phyloP scores from a whole-genome alignment of 768 basidiomycete genomes.

The Rhizopogon salebrosus region DNA sequence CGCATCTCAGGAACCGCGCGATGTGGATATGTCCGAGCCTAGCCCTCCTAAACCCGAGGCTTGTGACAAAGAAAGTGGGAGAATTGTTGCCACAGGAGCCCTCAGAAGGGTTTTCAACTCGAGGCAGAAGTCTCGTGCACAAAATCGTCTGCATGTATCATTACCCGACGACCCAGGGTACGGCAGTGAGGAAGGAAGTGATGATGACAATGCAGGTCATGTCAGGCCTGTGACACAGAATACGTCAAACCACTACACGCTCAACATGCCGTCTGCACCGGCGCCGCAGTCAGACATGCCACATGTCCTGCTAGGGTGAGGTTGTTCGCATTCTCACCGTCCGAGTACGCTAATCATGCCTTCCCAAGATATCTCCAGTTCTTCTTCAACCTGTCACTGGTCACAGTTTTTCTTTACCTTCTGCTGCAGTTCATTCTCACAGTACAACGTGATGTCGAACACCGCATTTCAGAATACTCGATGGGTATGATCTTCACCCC shows the following conservation, averaged over 20 bases:
- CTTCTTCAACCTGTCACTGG: slow-evolving; percentile 85
- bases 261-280: slow-evolving; percentile 67
- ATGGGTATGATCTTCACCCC: slow-evolving; percentile 53
- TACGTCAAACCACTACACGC: slow-evolving; percentile 76
- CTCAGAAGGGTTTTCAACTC: slow-evolving; percentile 61
- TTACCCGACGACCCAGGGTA: slow-evolving; percentile 28
- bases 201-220: slow-evolving; percentile 42
- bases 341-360: slow-evolving; percentile 7
- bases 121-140: slow-evolving; percentile 44
- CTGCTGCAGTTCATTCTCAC: slow-evolving; percentile 83
- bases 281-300: slow-evolving; percentile 61
- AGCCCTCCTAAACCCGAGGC: slow-evolving; percentile 54
- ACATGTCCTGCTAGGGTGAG: slow-evolving; percentile 82
- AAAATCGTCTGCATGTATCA: slow-evolving; percentile 15
- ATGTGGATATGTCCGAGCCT: slow-evolving; percentile 72
- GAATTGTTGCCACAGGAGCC: slow-evolving; percentile 59
- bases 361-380: slow-evolving; percentile 81
- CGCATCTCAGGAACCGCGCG: slow-evolving; percentile 43
- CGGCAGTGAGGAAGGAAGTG: slow-evolving; percentile 42
- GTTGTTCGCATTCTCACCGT: slow-evolving; percentile 8
- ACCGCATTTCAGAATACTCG: slow-evolving; percentile 82
- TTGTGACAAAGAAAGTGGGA: slow-evolving; percentile 31
- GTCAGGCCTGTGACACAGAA: slow-evolving; percentile 40
- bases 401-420: slow-evolving; percentile 80
- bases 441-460: slow-evolving; percentile 84